Evolutionary conservation across 352 stramenopile genomes (phyloP), one percentile per base, ranked within the genome.

Genomic region (Phytophthora boehmeriae): DNA sequence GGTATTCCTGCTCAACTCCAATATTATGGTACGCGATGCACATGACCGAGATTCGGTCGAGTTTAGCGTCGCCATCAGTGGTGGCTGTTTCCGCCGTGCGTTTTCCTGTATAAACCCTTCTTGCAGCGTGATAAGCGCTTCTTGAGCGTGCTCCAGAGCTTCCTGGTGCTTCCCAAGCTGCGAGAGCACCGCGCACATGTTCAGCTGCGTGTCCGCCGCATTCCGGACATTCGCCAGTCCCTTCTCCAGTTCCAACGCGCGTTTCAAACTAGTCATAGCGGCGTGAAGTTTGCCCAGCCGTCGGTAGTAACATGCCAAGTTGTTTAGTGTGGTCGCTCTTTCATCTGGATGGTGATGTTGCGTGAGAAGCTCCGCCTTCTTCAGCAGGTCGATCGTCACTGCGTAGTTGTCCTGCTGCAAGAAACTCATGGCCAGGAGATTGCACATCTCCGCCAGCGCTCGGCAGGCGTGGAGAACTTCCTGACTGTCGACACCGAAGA

Each of bases 11-110:
- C 75, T 98, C 94, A 9, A 98, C 94, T 25, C 92, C 94, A 51
- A 98, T 90, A 61, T 98, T 98, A 68, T 98, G 93, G 66, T 98
- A 98, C 11, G 93, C 91, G 51, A 98, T 98, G 46, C 88, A 95
- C 64, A 98, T 85, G 44, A 98, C 92, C 0, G 93, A 96, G 16
- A 97, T 88, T 30, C 90, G 76, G 55, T 98, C 93, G 1, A 88
- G 54, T 43, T 39, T 61, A 5, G 59, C 52, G 13, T 56, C 54
- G 38, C 16, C 49, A 46, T 46, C 46, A 14, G 14, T 10, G 22
- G 25, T 27, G 6, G 25, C 25, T 11, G 41, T 52, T 19, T 44
- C 50, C 25, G 41, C 48, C 8, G 25, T 38, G 17, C 52, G 48
- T 45, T 66, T 74, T 8, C 27, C 43, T 83, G 64, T 22, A 88